Percentiles rank a stretch among this genome's conserved stretches.
Conservation (phyloP, 164 flowering plant genomes). For the Dillenia turbinata region DNA sequence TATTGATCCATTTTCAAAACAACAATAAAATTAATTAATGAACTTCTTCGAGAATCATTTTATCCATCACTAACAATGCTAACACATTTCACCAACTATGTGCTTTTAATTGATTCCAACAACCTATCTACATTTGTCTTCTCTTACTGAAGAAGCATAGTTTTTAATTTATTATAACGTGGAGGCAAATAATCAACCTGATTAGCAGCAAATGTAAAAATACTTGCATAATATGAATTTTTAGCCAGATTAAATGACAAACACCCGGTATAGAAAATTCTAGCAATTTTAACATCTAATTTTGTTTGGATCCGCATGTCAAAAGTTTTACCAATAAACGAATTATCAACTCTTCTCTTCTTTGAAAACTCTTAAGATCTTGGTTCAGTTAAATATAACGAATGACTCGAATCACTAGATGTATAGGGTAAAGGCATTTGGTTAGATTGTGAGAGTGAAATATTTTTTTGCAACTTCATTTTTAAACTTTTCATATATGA, state of each 20-base stretch:
- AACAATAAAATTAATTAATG: constrained; percentile 1
- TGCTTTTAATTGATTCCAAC: not conserved
- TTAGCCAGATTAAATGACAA: not conserved
- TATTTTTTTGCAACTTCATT: not conserved
- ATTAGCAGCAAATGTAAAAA: not conserved
- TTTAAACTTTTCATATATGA: not conserved
- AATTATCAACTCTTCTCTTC: not conserved
- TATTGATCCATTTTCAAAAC: not conserved
- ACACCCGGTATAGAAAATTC: not conserved
- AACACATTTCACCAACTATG: not conserved
- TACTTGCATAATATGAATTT: constrained; percentile 1
- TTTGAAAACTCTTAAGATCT: not conserved
- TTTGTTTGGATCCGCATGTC: not conserved
- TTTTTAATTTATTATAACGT: not conserved
- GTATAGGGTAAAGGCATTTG: not conserved
- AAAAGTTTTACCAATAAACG: not conserved
- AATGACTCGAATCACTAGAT: not conserved
- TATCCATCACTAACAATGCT: constrained; percentile 6
- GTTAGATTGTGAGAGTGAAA: not conserved
- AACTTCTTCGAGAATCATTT: not conserved
- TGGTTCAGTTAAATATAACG: not conserved
- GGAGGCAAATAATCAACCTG: constrained; percentile 2
- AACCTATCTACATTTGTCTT: constrained; percentile 4
- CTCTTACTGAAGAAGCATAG: not conserved
- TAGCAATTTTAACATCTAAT: not conserved